Evolutionary conservation across 768 basidiomycete species (phyloP), one percentile per base, ranked within the genome.

Genomic region (Tylopilus vinaceipallidus): DNA sequence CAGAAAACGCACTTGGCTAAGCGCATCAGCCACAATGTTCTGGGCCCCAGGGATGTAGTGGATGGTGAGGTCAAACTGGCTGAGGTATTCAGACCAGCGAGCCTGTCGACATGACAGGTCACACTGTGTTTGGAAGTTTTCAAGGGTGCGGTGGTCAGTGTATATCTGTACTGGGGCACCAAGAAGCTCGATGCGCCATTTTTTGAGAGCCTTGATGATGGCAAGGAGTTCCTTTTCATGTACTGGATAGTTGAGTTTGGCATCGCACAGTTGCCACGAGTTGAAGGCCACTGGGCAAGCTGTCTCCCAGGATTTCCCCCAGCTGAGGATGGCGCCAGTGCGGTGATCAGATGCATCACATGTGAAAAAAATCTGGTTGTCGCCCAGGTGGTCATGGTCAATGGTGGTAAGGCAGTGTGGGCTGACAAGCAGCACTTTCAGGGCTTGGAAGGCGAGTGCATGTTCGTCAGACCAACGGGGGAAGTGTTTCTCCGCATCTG

Each of bases 21-120:
- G 42, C 3, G 73, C 68, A 56, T 80, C 75, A 0, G 72, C 67
- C 0, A 73, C 51, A 0, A 65, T 56, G 50, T 80, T 77, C 4
- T 69, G 64, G 1, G 57, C 55, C 0, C 75, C 33, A 8, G 6
- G 7, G 14, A n/a, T n/a, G n/a, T n/a, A 77, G 4, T 46, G 42
- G 16, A 76, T 68, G 0, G 53, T 35, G 14, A 59, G 60, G 33
- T 77, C 66, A 51, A 75, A 79, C 19, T 68, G 54, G 0, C 51
- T 37, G 0, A 80, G 46, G 17, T 71, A 67, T 42, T 77, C 72
- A 1, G 72, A 23, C 77, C 75, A 77, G 0, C 67, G 58, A 0
- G 65, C 64, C 39, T 75, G 76, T 0, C 67, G 45, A 0, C 61
- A 49, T 0, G 65, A 73, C 1, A 77, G 51, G 20, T 72, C 58